Conservation (phyloP, 164 flowering plant species). For the Malania oleifera region DNA sequence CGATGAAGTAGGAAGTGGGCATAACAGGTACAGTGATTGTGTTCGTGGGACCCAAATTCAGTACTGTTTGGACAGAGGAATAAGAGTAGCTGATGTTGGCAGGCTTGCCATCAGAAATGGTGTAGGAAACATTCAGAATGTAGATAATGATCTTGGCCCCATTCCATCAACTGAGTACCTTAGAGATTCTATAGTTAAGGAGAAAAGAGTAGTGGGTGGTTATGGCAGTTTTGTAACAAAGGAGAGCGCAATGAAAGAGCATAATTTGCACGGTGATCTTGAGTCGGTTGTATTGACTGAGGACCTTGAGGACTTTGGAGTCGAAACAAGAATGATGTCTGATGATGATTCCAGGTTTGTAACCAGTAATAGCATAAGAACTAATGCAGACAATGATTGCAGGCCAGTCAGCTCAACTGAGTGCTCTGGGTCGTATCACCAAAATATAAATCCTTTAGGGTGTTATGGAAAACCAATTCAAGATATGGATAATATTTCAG, state of each 20-base stretch:
- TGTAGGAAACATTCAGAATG: not conserved
- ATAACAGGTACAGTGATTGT: not conserved
- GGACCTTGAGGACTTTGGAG: not conserved
- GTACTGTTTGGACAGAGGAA: not conserved
- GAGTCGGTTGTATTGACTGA: not conserved
- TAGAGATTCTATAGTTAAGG: not conserved
- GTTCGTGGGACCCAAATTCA: not conserved
- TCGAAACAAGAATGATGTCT: not conserved
- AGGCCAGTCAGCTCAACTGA: constrained; percentile 5
- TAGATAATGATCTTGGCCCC: constrained; percentile 1
- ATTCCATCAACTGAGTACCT: not conserved
- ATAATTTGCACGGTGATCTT: not conserved
- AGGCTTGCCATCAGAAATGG: not conserved
- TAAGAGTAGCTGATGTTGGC: not conserved
- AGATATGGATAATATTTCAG: constrained; percentile 5
- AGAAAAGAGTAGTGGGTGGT: constrained; percentile 2
- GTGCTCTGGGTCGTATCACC: constrained; percentile 6
- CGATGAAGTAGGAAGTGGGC: constrained; percentile 7
- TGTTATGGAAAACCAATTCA: constrained; percentile 6
- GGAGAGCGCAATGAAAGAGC: constrained; percentile 2
- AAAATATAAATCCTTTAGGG: constrained; percentile 5
- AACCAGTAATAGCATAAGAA: not conserved
- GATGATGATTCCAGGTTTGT: not conserved
- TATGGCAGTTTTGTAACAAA: constrained; percentile 7
- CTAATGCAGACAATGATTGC: not conserved